Conservation (phyloP, 805 yeast species). For the Wickerhamiella australiensis region DNA sequence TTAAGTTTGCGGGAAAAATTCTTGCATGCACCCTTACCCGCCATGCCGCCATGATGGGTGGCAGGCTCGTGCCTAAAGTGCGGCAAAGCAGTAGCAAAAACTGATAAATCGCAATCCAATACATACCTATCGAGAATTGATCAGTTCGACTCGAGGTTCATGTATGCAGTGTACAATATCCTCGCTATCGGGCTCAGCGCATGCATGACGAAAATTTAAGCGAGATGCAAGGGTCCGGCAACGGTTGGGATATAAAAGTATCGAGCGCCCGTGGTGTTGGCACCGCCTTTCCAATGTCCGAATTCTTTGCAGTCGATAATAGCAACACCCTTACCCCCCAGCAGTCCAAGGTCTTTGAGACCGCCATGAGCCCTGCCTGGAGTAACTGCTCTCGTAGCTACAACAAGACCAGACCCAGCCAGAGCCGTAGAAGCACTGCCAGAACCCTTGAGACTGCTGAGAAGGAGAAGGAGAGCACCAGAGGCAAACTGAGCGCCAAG, state of each 20-base stretch:
- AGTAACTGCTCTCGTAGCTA: conserved; percentile 9
- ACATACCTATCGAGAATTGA: too few species aligned
- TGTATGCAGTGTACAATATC: not conserved
- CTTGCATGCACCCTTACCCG: not conserved
- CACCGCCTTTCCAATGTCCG: conserved; percentile 2
- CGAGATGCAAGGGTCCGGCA: conserved; percentile 6
- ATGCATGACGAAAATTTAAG: not conserved
- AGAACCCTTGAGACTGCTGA: not conserved
- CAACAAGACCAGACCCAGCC: conserved; percentile 3
- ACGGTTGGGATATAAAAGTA: not conserved
- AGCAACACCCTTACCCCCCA: conserved; percentile 22
- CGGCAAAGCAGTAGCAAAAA: not conserved
- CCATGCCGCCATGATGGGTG: not conserved
- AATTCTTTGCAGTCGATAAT: conserved; percentile 10
- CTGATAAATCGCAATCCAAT: too few species aligned
- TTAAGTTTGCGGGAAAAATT: not conserved
- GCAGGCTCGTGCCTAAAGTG: not conserved
- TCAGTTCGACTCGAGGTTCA: not conserved
- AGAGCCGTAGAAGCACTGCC: conserved; percentile 6
- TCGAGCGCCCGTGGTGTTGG: not conserved
- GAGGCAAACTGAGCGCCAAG: conserved; percentile 1
- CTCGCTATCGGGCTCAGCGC: not conserved
- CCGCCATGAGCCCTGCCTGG: conserved; percentile 12
- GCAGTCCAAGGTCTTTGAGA: conserved; percentile 9
- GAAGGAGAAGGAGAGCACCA: not conserved